Evolutionary conservation across 75 land plant genomes (phyloP).

Genomic region (Picea glauca): DNA sequence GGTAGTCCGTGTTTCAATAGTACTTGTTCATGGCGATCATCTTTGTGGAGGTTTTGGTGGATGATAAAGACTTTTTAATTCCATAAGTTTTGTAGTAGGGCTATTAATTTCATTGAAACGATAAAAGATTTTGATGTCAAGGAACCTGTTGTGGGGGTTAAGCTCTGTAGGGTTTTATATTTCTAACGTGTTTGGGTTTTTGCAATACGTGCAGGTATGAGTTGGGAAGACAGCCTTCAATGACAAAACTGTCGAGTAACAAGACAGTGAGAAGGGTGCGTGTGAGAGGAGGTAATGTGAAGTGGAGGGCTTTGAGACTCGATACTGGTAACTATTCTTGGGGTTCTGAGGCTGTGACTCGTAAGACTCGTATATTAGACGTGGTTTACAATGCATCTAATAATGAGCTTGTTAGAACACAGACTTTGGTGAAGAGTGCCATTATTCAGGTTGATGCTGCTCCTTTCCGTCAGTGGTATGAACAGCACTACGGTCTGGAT

Average conservation of each 20-base stretch:
- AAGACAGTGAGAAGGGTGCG: constrained; percentile 70
- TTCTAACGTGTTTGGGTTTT: neutral
- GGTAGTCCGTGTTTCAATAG: too few species aligned
- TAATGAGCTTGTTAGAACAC: constrained; percentile 79
- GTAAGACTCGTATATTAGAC: constrained; percentile 72
- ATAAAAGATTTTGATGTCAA: too few species aligned
- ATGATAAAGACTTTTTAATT: too few species aligned
- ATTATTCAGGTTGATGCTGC: constrained; percentile 86
- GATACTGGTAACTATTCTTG: constrained; percentile 78
- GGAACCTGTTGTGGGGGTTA: too few species aligned
- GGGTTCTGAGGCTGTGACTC: constrained; percentile 80
- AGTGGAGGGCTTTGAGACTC: constrained; percentile 69
- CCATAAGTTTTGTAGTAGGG: too few species aligned
- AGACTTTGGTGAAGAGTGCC: constrained; percentile 77
- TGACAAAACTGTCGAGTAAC: constrained; percentile 70
- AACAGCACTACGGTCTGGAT: constrained; percentile 70
- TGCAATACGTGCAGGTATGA: constrained; percentile 47
- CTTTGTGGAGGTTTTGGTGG: too few species aligned
- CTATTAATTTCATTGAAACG: too few species aligned
- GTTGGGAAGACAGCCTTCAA: constrained; percentile 72
- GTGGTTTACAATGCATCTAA: constrained; percentile 85
- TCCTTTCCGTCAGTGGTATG: constrained; percentile 71
- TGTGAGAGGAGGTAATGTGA: constrained; percentile 73
- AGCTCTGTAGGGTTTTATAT: neutral
- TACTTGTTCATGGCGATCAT: too few species aligned